phyloP scores from a whole-genome alignment of 495 filamentous ascomycete species.

The Beverwykella pulmonaria region DNA sequence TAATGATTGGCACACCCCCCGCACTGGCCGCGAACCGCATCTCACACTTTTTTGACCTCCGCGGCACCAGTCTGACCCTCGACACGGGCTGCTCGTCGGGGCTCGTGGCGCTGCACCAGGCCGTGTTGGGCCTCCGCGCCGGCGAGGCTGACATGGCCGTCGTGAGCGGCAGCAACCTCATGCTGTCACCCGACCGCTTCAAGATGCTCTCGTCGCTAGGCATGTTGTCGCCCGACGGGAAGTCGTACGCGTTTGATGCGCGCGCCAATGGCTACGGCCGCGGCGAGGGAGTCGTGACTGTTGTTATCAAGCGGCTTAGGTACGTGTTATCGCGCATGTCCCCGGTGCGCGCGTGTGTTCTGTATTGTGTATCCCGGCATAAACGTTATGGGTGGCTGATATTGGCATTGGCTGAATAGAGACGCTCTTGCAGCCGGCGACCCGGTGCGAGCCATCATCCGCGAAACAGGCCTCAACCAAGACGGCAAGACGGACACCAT shows the following conservation, averaged over 20 bases:
- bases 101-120: slow-evolving; percentile 14
- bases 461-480: slow-evolving; percentile 48
- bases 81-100: slow-evolving; percentile 27
- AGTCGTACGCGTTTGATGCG: slow-evolving; percentile 28
- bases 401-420: too few species aligned
- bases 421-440: slow-evolving; percentile 42
- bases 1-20: neutral
- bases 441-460: slow-evolving; percentile 50
- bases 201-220: neutral
- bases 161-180: neutral
- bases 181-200: slow-evolving; percentile 1
- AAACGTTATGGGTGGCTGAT: too few species aligned
- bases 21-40: slow-evolving; percentile 12
- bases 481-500: slow-evolving; percentile 48
- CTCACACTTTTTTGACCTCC: slow-evolving; percentile 22
- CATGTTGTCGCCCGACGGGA: slow-evolving; percentile 20
- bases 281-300: slow-evolving; percentile 16
- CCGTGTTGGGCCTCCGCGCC: slow-evolving; percentile 1
- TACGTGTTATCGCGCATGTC: too few species aligned
- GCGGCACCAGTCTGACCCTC: slow-evolving; percentile 15
- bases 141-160: slow-evolving; percentile 5
- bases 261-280: slow-evolving; percentile 19
- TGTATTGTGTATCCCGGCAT: too few species aligned
- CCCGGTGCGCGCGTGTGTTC: too few species aligned
- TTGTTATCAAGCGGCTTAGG: slow-evolving; percentile 41